Base-by-base conservation (phyloP, 345 rosid species). In the Acer saccharum region DNA sequence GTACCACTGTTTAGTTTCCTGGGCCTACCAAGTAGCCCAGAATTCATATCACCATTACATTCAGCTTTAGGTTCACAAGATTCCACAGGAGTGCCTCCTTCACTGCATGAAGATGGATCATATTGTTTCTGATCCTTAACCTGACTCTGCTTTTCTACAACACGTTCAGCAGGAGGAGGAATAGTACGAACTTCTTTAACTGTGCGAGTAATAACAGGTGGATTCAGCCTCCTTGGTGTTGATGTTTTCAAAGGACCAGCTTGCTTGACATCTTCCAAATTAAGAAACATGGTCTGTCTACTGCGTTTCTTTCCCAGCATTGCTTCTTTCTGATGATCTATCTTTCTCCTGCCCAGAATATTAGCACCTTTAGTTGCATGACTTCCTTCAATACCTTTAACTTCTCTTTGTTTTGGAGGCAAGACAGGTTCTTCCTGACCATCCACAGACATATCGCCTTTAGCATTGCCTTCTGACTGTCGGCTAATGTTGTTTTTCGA, bases 271-370 rank as follows among this genome's bases (percentile, higher is more conserved):
- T 93, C 99, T 84, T 97, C 99, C 77, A 93, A 72, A 76, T 93
- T 89, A 62, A 97, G 91, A 85, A 97, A 88, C 93, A 92, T 75
- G 48, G 97, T 97, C 90, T 97, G 97, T 71, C 99, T 85, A 83
- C 81, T 89, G 52, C 99, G 98, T 82, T 90, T 96, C 92, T 96
- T 96, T 55, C 99, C 99, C 75, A 94, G 84, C 99, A 96, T 96
- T 66, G 92, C 92, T 86, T 94, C 99, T 83, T 94, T 96, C 41
- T 91, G 99, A 18, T 91, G 91, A 78, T 96, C 98, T 68, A 92
- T 86, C 88, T 88, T 96, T 88, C 97, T 88, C 90, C 93, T 97
- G 25, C 86, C 94, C 17, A 72, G 81, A 79, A 83, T 88, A 88
- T 90, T 94, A 20, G 97, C 89, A 76, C 77, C 82, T 84, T 90